Evolutionary conservation across 768 basidiomycete species (phyloP).

Genomic region (Rhodotorula taiwanensis): DNA sequence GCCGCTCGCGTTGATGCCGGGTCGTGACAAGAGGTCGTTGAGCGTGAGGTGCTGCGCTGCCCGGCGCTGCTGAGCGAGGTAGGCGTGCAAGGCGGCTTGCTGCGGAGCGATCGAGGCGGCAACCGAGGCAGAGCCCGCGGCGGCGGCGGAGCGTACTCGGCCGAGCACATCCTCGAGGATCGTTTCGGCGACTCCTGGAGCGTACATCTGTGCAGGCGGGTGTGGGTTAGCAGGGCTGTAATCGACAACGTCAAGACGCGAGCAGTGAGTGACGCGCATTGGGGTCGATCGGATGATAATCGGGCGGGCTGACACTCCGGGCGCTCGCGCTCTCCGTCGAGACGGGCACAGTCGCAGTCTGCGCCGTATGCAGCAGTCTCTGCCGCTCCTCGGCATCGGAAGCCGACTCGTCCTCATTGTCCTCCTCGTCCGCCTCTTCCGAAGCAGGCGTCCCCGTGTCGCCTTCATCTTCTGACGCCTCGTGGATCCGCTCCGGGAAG

Average conservation of each 20-base stretch:
- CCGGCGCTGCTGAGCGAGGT: slow-evolving; percentile 1
- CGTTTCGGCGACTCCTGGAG: slow-evolving; percentile 44
- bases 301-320: slow-evolving; percentile 20
- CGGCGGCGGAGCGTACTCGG: not conserved
- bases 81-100: slow-evolving; percentile 2
- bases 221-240: too few relatives aligned
- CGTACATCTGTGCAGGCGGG: slow-evolving; percentile 15
- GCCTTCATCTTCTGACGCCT: slow-evolving; percentile 39
- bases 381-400: slow-evolving; percentile 3
- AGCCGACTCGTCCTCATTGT: slow-evolving; percentile 32
- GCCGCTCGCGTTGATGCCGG: not conserved
- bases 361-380: too few relatives aligned
- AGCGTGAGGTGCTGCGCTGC: not conserved
- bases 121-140: not conserved
- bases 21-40: too few relatives aligned
- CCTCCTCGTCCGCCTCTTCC: not conserved
- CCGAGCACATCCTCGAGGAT: slow-evolving; percentile 39
- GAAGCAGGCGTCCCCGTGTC: slow-evolving; percentile 5
- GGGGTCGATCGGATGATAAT: slow-evolving; percentile 32
- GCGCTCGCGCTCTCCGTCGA: not conserved
- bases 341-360: not conserved
- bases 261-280: slow-evolving; percentile 24
- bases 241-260: too few relatives aligned
- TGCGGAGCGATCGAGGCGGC: not conserved
- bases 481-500: slow-evolving; percentile 37